These are phyloP conservation scores for Coemansia nantahalensis DNA, from an alignment of 192 early-diverging fungal genomes.

Conservation along the genomic window DNA sequence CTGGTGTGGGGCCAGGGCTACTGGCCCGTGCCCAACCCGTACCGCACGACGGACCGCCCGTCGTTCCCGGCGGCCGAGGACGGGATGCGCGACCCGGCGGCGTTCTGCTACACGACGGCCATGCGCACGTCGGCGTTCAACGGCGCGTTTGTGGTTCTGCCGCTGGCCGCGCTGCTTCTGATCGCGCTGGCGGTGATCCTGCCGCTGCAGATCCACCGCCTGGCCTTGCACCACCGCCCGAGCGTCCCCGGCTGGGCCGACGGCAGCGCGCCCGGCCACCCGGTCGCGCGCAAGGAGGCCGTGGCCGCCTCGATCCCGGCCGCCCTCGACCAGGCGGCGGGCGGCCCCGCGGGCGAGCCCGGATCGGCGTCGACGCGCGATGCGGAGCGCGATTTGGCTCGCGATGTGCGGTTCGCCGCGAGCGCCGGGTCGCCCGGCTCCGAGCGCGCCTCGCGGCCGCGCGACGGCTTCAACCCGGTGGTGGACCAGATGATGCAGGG, in stretches of 20 bases:
- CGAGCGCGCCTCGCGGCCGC: not conserved
- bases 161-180: slow-evolving; percentile 37
- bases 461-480: slow-evolving; percentile 41
- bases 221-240: slow-evolving; percentile 33
- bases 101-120: slow-evolving; percentile 55
- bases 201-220: slow-evolving; percentile 36
- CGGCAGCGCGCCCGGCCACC: slow-evolving; percentile 33
- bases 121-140: slow-evolving; percentile 44
- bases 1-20: slow-evolving; percentile 52
- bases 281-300: slow-evolving; percentile 17
- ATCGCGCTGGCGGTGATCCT: slow-evolving; percentile 28
- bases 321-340: not conserved
- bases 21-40: slow-evolving; percentile 54
- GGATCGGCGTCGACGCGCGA: not conserved
- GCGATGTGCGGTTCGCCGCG: too few relatives aligned
- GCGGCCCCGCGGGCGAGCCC: not conserved
- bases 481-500: slow-evolving; percentile 37
- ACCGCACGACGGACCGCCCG: slow-evolving; percentile 36
- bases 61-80: slow-evolving; percentile 9
- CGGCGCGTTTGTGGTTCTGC: slow-evolving; percentile 38
- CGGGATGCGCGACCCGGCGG: slow-evolving; percentile 15
- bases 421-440: not conserved
- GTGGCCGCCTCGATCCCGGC: not conserved
- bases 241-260: slow-evolving; percentile 45
- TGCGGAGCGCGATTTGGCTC: too few relatives aligned